Percentiles rank a stretch among this genome's conserved stretches.
Conservation (phyloP, 148 eudicot species). For the Rhododendron henanense region DNA sequence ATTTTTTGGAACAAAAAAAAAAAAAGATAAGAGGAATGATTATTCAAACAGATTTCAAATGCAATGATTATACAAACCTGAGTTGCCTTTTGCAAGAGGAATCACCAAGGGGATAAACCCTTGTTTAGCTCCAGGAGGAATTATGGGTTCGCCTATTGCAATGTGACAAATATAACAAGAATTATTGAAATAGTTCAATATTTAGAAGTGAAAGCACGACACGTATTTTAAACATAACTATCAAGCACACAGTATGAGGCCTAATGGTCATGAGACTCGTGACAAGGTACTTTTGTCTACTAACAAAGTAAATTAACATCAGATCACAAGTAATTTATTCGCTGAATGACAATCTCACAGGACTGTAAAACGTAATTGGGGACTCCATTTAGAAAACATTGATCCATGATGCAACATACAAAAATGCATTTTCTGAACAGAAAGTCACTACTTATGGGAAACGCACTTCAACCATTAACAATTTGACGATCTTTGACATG, state of each 20-base stretch:
- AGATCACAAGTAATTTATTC: too few relatives aligned
- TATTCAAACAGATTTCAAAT: slow-evolving; percentile 1
- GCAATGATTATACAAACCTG: slow-evolving; percentile 40
- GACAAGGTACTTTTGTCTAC: neutral
- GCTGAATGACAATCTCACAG: neutral
- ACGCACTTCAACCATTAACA: neutral
- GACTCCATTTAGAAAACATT: neutral
- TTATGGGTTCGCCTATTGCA: slow-evolving; percentile 59
- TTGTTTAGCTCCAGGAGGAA: slow-evolving; percentile 81
- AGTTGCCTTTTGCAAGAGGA: slow-evolving; percentile 61
- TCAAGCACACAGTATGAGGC: neutral
- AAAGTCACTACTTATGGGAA: neutral
- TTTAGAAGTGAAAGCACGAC: neutral
- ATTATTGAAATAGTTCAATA: neutral
- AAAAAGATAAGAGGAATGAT: neutral
- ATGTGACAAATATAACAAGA: slow-evolving; percentile 8
- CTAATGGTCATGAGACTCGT: neutral
- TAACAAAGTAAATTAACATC: neutral
- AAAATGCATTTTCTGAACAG: neutral
- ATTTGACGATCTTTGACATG: neutral
- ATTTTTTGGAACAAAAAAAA: neutral
- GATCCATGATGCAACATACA: neutral
- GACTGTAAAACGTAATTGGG: neutral
- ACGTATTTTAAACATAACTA: neutral
- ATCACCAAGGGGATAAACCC: slow-evolving; percentile 82